phyloP scores from a whole-genome alignment of 768 basidiomycete genomes.

The Mrakia gelida region DNA sequence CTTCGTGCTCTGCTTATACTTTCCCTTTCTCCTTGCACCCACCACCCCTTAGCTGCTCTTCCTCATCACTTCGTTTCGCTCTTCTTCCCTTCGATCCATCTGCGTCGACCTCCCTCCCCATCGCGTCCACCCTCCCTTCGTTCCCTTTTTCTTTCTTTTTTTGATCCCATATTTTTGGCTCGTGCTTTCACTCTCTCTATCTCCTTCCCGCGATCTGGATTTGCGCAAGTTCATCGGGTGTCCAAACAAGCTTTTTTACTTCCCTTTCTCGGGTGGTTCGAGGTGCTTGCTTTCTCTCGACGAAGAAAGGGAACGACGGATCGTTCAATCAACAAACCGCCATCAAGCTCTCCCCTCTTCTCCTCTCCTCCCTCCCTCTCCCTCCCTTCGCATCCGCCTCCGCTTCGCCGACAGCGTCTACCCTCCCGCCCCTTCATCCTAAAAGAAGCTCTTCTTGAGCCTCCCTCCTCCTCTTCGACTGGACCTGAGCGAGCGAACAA shows the following conservation, averaged over 20 bases:
- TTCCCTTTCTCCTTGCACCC: not conserved
- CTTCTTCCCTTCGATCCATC: not conserved
- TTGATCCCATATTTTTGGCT: not conserved
- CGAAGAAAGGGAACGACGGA: not conserved
- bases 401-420: not conserved
- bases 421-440: not conserved
- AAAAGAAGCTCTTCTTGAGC: too few species aligned
- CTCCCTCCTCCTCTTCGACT: too few species aligned
- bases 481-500: not conserved
- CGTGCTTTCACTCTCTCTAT: not conserved
- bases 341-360: not conserved
- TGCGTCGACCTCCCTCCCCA: not conserved
- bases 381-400: not conserved
- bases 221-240: too few species aligned
- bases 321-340: not conserved
- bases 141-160: not conserved
- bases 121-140: not conserved
- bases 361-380: not conserved
- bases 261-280: not conserved
- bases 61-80: not conserved
- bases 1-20: not conserved
- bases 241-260: not conserved
- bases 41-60: not conserved
- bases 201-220: too few species aligned
- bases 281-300: not conserved